These are phyloP conservation scores for Carallia brachiata DNA, from an alignment of 345 rosid genomes.

Conservation along the genomic window DNA sequence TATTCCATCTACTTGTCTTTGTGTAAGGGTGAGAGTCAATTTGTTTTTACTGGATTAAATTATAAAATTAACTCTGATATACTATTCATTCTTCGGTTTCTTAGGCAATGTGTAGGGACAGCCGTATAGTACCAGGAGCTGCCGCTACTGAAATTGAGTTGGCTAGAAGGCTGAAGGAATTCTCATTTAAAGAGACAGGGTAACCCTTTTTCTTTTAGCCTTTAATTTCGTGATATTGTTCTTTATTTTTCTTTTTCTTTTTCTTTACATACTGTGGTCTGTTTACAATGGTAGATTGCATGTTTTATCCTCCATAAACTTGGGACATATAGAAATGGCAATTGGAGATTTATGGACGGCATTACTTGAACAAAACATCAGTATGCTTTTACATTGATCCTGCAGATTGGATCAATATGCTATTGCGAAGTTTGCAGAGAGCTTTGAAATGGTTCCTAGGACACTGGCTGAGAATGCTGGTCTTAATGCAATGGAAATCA, in stretches of 20 bases:
- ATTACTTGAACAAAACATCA: background rate
- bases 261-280: background rate
- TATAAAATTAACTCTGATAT: background rate
- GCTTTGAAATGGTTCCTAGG: conserved; percentile 93
- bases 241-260: background rate
- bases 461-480: conserved; percentile 97
- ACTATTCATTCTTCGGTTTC: conserved; percentile 5
- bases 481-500: conserved; percentile 90
- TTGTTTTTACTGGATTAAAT: background rate
- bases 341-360: background rate
- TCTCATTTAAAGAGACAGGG: conserved; percentile 93
- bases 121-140: conserved; percentile 90
- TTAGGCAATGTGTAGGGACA: conserved; percentile 98
- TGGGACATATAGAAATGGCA: background rate
- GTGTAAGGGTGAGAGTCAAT: background rate
- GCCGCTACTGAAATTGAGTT: conserved; percentile 96
- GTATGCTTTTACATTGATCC: conserved; percentile 7
- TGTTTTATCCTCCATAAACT: background rate
- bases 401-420: conserved; percentile 97
- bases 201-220: conserved; percentile 16
- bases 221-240: background rate
- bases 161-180: conserved; percentile 91
- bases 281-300: background rate
- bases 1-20: background rate
- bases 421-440: conserved; percentile 89